Evolutionary conservation across 2,329 filamentous ascomycete species (phyloP), one percentile per base, ranked within the genome.

Genomic region (Nigrograna mackinnonii): DNA sequence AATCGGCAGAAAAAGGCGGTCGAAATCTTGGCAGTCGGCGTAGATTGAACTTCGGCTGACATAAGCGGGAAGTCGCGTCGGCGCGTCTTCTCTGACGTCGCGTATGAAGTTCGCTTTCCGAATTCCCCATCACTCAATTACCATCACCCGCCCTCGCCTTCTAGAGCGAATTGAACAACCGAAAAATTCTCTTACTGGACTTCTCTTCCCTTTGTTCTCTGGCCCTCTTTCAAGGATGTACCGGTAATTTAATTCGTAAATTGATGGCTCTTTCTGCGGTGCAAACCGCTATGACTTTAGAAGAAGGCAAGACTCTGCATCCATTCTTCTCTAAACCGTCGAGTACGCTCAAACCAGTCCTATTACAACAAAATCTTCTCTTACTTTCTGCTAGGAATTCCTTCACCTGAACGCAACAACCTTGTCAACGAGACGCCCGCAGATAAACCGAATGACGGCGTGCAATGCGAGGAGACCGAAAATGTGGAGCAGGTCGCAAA

Each of bases 201-300:
- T n/a, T n/a, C n/a, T n/a, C n/a, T n/a, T n/a, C n/a, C n/a, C n/a
- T n/a, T n/a, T n/a, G n/a, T n/a, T 5, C 19, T 9, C 35, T 28
- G 9, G 19, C 5, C 5, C 11, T 37, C 19, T 22, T 24, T n/a
- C 16, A 13, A 37, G 17, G 22, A 61, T 55, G 55, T 43, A 39
- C 39, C 34, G 44, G 38, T 57, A 57, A 48, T 34, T 36, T 43
- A 32, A 7, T 13, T 28, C 4, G 11, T 24, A 22, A 26, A 43
- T 67, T 50, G 52, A 71, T 71, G 68, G 67, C 67, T 51, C 52
- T 64, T 34, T 41, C 60, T 46, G 60, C 57, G 49, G 62, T 68
- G 47, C 58, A 61, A 30, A 49, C 58, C 41, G 66, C 61, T 44
- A 71, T 71, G 67, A 58, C 62, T 59, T 50, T 65, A 28, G 67